These are phyloP conservation scores for Xylaria intraflava DNA, from an alignment of 495 filamentous ascomycete genomes.

Conservation along the genomic window DNA sequence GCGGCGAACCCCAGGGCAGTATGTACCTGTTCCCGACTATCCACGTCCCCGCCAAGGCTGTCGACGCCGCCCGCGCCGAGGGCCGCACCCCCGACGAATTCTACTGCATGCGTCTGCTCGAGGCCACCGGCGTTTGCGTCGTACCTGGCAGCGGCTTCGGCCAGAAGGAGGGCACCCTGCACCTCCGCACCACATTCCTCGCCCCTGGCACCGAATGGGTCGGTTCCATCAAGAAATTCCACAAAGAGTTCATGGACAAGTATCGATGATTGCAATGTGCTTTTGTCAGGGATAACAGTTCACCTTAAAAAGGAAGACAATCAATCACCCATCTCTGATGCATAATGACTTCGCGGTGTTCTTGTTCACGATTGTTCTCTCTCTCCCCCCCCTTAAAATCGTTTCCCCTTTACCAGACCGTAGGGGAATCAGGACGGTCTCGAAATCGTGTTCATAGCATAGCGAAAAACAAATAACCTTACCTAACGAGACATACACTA, in stretches of 20 bases:
- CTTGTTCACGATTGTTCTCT: too few relatives aligned
- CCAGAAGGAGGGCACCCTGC: conserved; percentile 82
- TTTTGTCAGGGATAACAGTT: too few relatives aligned
- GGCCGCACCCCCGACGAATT: conserved; percentile 79
- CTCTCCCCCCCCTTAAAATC: too few relatives aligned
- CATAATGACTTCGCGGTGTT: too few relatives aligned
- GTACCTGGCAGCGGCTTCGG: conserved; percentile 91
- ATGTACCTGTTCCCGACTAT: conserved; percentile 99
- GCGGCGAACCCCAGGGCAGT: conserved; percentile 76
- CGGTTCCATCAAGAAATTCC: conserved; percentile 79
- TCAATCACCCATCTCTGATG: too few relatives aligned
- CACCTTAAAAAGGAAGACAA: too few relatives aligned
- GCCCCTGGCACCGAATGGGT: conserved; percentile 96
- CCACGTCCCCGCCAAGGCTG: conserved; percentile 63
- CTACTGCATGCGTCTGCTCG: conserved; percentile 83
- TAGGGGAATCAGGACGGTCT: too few relatives aligned
- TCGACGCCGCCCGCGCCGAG: conserved; percentile 66
- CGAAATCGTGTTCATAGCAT: neutral
- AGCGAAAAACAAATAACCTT: neutral
- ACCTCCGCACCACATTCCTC: conserved; percentile 96
- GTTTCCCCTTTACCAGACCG: too few relatives aligned
- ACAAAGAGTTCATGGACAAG: conserved; percentile 84
- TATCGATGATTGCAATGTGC: conserved; percentile 48
- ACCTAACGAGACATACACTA: too few relatives aligned
- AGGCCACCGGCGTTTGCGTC: conserved; percentile 92